Evolutionary conservation across 2,329 filamentous ascomycete species (phyloP).

Genomic region (Pestalotiopsis fici): DNA sequence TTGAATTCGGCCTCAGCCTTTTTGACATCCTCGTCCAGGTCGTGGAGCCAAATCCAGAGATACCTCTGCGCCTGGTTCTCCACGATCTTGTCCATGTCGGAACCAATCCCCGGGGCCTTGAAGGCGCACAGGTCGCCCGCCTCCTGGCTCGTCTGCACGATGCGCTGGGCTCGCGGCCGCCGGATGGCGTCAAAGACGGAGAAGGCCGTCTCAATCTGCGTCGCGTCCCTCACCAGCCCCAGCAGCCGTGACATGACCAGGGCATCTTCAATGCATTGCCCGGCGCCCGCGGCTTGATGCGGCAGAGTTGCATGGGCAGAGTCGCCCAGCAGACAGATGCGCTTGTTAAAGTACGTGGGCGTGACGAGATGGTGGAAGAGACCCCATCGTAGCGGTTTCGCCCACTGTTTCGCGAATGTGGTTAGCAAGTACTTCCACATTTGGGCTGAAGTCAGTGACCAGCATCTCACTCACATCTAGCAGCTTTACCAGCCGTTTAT

Average conservation of each 20-base stretch:
- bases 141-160: conserved; percentile 28
- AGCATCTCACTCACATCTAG: conserved; percentile 15
- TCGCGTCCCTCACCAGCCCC: conserved; percentile 14
- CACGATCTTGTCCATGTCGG: conserved; percentile 28
- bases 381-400: conserved; percentile 22
- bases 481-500: conserved; percentile 18
- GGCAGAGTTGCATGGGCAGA: conserved; percentile 24
- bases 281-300: conserved; percentile 25
- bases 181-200: conserved; percentile 26
- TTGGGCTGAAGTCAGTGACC: neutral
- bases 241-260: conserved; percentile 22
- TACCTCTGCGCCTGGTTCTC: conserved; percentile 27
- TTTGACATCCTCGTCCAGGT: conserved; percentile 23
- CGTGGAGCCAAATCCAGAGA: conserved; percentile 32
- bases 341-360: conserved; percentile 20
- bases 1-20: conserved; percentile 21
- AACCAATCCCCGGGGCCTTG: conserved; percentile 18
- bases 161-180: conserved; percentile 29
- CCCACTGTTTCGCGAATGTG: conserved; percentile 11
- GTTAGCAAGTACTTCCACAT: neutral
- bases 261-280: conserved; percentile 26
- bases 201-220: conserved; percentile 23
- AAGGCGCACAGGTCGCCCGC: conserved; percentile 28
- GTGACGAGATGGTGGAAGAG: conserved; percentile 24
- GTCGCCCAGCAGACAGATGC: conserved; percentile 23